Evolutionary conservation across 225 moss, liverwort and hornwort species (phyloP).

Genomic region (Marchantia polymorpha): DNA sequence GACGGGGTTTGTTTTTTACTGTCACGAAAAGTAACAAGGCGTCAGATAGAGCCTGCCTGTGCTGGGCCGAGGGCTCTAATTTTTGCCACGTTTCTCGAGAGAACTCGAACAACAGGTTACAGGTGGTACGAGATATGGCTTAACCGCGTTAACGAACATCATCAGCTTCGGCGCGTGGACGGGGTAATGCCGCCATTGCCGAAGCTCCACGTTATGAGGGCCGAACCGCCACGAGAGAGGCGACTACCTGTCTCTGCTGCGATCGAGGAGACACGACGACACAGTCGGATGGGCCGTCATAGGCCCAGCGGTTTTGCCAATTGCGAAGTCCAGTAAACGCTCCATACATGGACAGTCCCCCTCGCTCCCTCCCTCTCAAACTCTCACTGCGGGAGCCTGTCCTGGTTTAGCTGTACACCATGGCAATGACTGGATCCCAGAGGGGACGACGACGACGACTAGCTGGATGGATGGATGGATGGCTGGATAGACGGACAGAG

Average conservation of each 20-base stretch:
- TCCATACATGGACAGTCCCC: too few relatives aligned
- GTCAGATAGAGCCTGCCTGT: neutral
- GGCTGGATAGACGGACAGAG: too few relatives aligned
- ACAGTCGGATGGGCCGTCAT: too few relatives aligned
- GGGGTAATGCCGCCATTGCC: neutral
- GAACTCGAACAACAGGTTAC: neutral
- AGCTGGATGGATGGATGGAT: too few relatives aligned
- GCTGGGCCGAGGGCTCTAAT: neutral
- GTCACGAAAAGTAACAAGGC: neutral
- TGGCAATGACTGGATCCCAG: too few relatives aligned
- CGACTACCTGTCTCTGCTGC: neutral
- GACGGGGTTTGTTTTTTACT: neutral
- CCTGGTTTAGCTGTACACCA: too few relatives aligned
- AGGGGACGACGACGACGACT: too few relatives aligned
- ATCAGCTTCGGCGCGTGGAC: conserved; percentile 4
- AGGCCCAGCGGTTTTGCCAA: too few relatives aligned
- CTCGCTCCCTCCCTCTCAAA: too few relatives aligned
- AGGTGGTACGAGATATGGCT: neutral
- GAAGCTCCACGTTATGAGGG: neutral
- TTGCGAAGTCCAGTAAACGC: too few relatives aligned
- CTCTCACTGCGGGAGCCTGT: too few relatives aligned
- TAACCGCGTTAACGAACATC: conserved; percentile 8
- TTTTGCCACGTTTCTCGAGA: neutral
- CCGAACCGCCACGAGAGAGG: conserved; percentile 13
- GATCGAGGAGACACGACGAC: neutral